Evolutionary conservation across 768 basidiomycete species (phyloP).

Genomic region (Podaxis sp.): DNA sequence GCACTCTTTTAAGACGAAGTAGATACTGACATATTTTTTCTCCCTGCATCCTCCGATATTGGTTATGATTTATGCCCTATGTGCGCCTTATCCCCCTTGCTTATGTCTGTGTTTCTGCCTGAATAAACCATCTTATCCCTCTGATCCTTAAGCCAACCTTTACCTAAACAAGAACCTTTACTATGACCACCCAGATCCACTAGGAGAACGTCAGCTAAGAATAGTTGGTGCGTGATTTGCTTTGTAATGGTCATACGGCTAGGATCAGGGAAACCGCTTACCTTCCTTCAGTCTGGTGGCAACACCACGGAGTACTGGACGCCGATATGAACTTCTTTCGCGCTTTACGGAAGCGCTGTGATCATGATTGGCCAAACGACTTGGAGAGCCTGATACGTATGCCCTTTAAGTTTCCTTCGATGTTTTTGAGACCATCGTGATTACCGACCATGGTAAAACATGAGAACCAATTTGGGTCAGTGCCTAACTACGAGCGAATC

Average conservation of each 20-base stretch:
- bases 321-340: not conserved
- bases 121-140: too few relatives aligned
- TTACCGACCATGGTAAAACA: not conserved
- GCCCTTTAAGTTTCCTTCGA: not conserved
- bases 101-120: too few relatives aligned
- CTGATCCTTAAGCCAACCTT: not conserved
- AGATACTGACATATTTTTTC: conserved; percentile 10
- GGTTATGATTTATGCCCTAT: too few relatives aligned
- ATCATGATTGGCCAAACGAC: not conserved
- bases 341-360: not conserved
- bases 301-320: not conserved
- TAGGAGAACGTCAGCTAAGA: not conserved
- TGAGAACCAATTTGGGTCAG: not conserved
- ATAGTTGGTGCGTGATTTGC: not conserved
- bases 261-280: not conserved
- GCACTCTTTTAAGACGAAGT: not conserved
- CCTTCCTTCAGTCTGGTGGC: not conserved
- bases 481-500: too few relatives aligned
- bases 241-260: not conserved
- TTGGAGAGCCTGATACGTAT: not conserved
- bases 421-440: not conserved
- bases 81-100: too few relatives aligned
- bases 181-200: not conserved
- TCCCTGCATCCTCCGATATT: not conserved
- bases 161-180: not conserved